Percentiles rank a stretch among this genome's conserved stretches.
phyloP scores from a whole-genome alignment of 2,329 filamentous ascomycete genomes.

The Stagonosporopsis tanaceti region DNA sequence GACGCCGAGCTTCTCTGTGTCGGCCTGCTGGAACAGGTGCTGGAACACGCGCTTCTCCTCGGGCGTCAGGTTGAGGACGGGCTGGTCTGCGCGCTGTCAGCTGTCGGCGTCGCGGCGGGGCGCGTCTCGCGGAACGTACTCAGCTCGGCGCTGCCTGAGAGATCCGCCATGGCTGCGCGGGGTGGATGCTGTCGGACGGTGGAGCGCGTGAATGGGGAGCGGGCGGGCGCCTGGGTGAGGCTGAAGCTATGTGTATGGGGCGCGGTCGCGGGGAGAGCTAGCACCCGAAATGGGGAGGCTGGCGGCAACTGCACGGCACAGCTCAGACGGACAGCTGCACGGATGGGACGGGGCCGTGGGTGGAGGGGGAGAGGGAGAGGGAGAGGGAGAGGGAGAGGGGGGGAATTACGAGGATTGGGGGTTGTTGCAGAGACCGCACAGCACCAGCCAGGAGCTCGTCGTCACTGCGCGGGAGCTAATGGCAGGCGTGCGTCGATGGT shows the following conservation, averaged over 20 bases:
- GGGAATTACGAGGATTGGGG: neutral
- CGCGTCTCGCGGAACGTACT: slow-evolving; percentile 30
- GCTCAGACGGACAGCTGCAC: slow-evolving; percentile 10
- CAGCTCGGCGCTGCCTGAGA: slow-evolving; percentile 44
- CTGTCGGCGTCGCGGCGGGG: slow-evolving; percentile 8
- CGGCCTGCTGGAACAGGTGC: slow-evolving; percentile 91
- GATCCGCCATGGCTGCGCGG: slow-evolving; percentile 47
- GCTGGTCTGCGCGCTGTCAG: slow-evolving; percentile 38
- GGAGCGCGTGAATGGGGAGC: slow-evolving; percentile 29
- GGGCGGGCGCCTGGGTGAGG: slow-evolving; percentile 38
- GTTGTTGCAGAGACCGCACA: slow-evolving; percentile 5
- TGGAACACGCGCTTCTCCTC: slow-evolving; percentile 96
- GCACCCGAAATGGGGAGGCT: slow-evolving; percentile 31
- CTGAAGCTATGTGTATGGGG: slow-evolving; percentile 41
- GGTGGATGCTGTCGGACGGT: slow-evolving; percentile 20
- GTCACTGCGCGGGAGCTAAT: slow-evolving; percentile 15
- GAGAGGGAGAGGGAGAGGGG: too few relatives aligned
- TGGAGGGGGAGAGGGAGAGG: neutral
- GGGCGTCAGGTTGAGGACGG: slow-evolving; percentile 82
- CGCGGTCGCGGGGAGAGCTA: slow-evolving; percentile 39
- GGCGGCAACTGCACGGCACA: slow-evolving; percentile 24
- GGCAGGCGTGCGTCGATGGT: slow-evolving; percentile 19
- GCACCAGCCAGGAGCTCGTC: slow-evolving; percentile 25
- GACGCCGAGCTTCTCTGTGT: slow-evolving; percentile 89
- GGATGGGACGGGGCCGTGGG: neutral